Conservation (phyloP, 2,329 filamentous ascomycete genomes). For the Fusarium pininemorale region DNA sequence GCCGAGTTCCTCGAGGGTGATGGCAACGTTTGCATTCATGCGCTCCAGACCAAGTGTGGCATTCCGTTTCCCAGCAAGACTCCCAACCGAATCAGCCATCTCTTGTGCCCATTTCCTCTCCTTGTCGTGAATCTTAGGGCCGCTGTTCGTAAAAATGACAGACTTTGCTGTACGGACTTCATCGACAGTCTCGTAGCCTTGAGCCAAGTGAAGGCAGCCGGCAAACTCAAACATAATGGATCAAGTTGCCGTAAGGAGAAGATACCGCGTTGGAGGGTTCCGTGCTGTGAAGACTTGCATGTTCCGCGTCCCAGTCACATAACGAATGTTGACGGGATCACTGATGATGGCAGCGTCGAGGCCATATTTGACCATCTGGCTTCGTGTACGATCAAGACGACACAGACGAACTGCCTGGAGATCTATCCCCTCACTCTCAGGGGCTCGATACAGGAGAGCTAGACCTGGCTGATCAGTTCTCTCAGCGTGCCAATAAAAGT, state of each 20-base stretch:
- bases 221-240: neutral
- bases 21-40: constrained; percentile 1
- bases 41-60: neutral
- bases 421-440: constrained; percentile 8
- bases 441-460: neutral
- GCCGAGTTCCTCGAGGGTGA: neutral
- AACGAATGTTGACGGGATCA: neutral
- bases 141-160: neutral
- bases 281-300: neutral
- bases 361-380: neutral
- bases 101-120: neutral
- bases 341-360: neutral
- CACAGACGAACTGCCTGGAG: neutral
- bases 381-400: neutral
- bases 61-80: neutral
- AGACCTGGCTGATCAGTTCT: neutral
- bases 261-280: neutral
- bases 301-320: neutral
- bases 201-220: neutral
- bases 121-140: neutral
- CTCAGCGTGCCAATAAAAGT: constrained; percentile 1
- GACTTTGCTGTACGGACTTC: neutral
- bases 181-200: neutral
- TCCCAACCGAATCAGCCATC: neutral
- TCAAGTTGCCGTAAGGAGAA: neutral